A percentile compares a stretch with the other conserved stretches of the same genome.
phyloP scores from a whole-genome alignment of 2,329 filamentous ascomycete genomes.

The Exophiala calicioides region DNA sequence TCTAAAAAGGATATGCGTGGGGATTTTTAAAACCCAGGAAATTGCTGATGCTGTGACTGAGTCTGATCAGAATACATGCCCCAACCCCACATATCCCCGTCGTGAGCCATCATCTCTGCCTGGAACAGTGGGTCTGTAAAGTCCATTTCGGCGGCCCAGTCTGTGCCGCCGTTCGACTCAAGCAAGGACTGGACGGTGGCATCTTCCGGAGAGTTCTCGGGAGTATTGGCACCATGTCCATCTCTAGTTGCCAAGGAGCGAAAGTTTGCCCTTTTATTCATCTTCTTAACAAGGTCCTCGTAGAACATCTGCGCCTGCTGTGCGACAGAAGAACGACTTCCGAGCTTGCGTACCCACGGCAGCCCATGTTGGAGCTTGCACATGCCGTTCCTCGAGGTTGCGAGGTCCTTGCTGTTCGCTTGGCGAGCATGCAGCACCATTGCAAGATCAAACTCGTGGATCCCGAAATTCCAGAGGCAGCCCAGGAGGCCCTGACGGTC shows the following conservation, averaged over 20 bases:
- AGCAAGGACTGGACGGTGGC: constrained; percentile 2
- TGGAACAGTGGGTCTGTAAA: constrained; percentile 7
- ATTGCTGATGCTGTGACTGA: constrained; percentile 4
- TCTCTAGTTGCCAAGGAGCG: too few species aligned
- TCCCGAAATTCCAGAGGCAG: constrained; percentile 13
- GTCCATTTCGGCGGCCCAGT: constrained; percentile 7
- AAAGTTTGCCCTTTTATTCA: neutral
- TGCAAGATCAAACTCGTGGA: constrained; percentile 11
- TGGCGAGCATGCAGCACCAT: constrained; percentile 9
- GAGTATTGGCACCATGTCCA: too few species aligned
- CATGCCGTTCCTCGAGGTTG: constrained; percentile 2
- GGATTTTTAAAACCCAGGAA: too few species aligned
- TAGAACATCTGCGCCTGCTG: constrained; percentile 8
- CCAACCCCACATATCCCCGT: constrained; percentile 1
- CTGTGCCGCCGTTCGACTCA: constrained; percentile 1
- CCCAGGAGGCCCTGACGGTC: constrained; percentile 2
- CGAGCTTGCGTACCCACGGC: constrained; percentile 4
- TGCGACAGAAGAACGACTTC: constrained; percentile 2
- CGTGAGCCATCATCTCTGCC: constrained; percentile 6
- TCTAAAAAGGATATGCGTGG: too few species aligned
- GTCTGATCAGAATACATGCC: constrained; percentile 5
- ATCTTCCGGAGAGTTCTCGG: neutral
- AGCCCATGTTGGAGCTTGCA: constrained; percentile 2
- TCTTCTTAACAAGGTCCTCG: constrained; percentile 6
- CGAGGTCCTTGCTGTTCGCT: constrained; percentile 3